Percentiles rank a stretch among this genome's conserved stretches.
Conservation (phyloP, 495 filamentous ascomycete genomes). For the Penicillium psychrofluorescens region DNA sequence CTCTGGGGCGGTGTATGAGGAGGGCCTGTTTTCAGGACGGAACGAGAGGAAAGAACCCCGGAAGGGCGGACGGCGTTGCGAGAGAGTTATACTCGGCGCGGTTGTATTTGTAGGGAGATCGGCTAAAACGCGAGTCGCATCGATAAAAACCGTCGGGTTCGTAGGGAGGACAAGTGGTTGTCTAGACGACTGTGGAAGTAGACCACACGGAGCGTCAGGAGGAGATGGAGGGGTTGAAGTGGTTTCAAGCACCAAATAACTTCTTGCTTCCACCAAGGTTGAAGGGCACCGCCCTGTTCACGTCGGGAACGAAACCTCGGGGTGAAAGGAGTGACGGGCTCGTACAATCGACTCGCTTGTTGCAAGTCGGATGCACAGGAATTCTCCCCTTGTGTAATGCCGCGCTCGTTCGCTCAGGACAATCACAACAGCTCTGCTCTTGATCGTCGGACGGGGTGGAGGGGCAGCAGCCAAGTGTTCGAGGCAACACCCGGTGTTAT, state of each 20-base stretch:
- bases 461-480: slow-evolving; percentile 6
- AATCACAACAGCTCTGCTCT: not conserved
- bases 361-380: slow-evolving; percentile 6
- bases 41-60: not conserved
- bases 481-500: not conserved
- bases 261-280: not conserved
- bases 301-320: not conserved
- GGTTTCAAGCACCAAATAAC: no score
- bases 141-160: slow-evolving; percentile 6
- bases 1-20: not conserved
- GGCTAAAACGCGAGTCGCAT: slow-evolving; percentile 29
- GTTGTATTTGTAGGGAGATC: not conserved
- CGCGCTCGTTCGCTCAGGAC: not conserved
- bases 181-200: not conserved
- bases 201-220: no score
- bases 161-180: not conserved
- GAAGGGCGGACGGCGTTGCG: no score
- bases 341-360: not conserved
- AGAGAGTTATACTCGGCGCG: not conserved
- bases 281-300: slow-evolving; percentile 14
- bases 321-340: not conserved
- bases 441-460: not conserved
- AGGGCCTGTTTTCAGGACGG: not conserved
- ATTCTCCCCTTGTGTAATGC: not conserved
- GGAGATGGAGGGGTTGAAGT: no score